phyloP scores from a whole-genome alignment of 2,329 filamentous ascomycete species.

The Proliferodiscus dingleyae region DNA sequence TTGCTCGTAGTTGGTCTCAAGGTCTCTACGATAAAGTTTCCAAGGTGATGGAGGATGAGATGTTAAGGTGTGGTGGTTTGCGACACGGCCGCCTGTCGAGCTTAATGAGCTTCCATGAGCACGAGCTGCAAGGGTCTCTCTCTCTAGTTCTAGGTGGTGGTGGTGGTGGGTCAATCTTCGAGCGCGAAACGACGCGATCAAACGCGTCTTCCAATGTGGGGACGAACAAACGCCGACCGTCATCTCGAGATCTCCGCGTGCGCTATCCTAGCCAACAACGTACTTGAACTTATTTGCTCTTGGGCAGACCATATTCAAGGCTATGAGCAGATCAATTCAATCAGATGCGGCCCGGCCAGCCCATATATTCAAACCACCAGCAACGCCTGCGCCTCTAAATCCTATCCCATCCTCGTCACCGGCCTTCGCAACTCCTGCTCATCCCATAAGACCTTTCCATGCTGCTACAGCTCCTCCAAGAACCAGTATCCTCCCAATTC shows the following conservation, averaged over 20 bases:
- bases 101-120: too few relatives aligned
- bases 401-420: slow-evolving; percentile 83
- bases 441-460: slow-evolving; percentile 65
- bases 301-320: background rate
- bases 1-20: slow-evolving; percentile 1
- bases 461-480: slow-evolving; percentile 19
- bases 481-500: slow-evolving; percentile 69
- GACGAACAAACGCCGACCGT: too few relatives aligned
- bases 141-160: too few relatives aligned
- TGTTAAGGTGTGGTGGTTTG: too few relatives aligned
- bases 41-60: slow-evolving; percentile 7
- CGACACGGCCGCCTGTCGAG: too few relatives aligned
- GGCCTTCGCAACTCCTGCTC: slow-evolving; percentile 80
- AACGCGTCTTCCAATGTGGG: too few relatives aligned
- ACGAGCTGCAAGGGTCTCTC: too few relatives aligned
- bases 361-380: slow-evolving; percentile 26
- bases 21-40: background rate
- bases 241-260: background rate
- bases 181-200: background rate
- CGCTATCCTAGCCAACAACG: background rate
- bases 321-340: slow-evolving; percentile 26
- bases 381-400: slow-evolving; percentile 36
- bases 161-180: too few relatives aligned
- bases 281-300: background rate
- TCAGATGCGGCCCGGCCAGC: slow-evolving; percentile 22